These are phyloP conservation scores for Sindora glabra DNA, from an alignment of 306 rosid species.

Conservation along the genomic window DNA sequence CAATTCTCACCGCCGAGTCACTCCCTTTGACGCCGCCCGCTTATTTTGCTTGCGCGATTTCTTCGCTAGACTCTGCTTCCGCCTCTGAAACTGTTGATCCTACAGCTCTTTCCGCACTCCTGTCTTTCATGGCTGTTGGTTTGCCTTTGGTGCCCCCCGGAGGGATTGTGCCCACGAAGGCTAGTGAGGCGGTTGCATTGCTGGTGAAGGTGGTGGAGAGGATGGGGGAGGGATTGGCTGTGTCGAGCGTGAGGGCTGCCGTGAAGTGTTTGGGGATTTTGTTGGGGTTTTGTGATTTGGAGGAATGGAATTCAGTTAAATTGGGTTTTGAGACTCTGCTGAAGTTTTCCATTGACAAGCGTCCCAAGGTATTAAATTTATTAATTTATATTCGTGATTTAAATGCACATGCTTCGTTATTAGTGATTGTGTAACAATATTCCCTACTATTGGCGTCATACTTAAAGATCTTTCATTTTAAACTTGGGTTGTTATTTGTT, in stretches of 20 bases:
- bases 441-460: no score
- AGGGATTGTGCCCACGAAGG: conserved; percentile 32
- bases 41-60: conserved; percentile 64
- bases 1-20: conserved; percentile 56
- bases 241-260: conserved; percentile 50
- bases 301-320: conserved; percentile 62
- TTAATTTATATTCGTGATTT: no score
- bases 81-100: conserved; percentile 36
- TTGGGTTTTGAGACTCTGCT: conserved; percentile 64
- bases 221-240: conserved; percentile 43
- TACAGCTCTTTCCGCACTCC: conserved; percentile 51
- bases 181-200: conserved; percentile 41
- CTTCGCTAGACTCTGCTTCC: conserved; percentile 36
- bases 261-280: conserved; percentile 76
- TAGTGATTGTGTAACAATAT: no score
- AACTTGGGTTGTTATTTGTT: no score
- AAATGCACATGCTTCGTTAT: no score
- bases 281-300: conserved; percentile 73
- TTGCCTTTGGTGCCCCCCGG: conserved; percentile 42
- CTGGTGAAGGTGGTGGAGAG: conserved; percentile 33
- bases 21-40: conserved; percentile 67
- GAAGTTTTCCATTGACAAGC: conserved; percentile 61
- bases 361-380: conserved; percentile 95
- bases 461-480: no score
- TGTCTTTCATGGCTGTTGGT: conserved; percentile 56